phyloP scores from a whole-genome alignment of 169 alveolate genomes.

The Plasmodium malariae region DNA sequence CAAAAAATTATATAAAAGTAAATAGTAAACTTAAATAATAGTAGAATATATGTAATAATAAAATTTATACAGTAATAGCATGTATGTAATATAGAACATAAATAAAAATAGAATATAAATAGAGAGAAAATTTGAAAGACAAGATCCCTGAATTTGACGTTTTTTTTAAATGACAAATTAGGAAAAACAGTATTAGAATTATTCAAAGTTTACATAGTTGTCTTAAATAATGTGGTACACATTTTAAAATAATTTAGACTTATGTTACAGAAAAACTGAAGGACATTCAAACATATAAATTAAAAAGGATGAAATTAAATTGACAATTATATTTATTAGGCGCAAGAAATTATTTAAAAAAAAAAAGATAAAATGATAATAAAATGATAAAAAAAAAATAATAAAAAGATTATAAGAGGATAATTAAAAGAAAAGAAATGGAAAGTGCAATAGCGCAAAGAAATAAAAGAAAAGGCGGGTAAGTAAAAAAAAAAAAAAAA shows the following conservation, averaged over 20 bases:
- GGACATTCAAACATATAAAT: slow-evolving; percentile 19
- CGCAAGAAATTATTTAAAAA: background rate
- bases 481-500: background rate
- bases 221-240: slow-evolving; percentile 7
- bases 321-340: background rate
- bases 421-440: no score
- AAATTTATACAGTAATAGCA: no score
- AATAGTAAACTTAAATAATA: no score
- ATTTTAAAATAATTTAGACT: background rate
- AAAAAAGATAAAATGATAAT: slow-evolving; percentile 6
- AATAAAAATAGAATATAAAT: no score
- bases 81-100: no score
- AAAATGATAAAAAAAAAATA: slow-evolving; percentile 1
- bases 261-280: background rate
- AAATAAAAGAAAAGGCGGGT: background rate
- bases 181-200: background rate
- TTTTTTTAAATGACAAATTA: background rate
- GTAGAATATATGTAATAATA: no score
- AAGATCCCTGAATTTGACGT: background rate
- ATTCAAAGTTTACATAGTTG: slow-evolving; percentile 29
- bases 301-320: slow-evolving; percentile 1
- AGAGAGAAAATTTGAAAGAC: background rate
- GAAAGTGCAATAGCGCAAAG: background rate
- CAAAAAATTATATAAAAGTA: no score
- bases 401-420: background rate